Base-by-base conservation (phyloP, 805 yeast species). In the Wickerhamiella vanderwaltii region DNA sequence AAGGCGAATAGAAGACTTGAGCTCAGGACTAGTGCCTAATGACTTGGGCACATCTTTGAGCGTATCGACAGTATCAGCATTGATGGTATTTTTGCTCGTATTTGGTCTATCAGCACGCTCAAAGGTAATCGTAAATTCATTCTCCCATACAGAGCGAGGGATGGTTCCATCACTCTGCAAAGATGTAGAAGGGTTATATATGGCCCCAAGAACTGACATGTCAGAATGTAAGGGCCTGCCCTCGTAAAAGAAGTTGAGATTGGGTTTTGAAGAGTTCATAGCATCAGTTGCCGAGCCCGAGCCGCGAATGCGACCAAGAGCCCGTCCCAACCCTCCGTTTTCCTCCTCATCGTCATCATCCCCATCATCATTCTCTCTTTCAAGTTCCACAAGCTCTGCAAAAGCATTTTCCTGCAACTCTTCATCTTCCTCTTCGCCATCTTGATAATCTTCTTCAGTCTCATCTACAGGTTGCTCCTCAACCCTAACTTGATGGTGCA, bases 121-220 rank as follows among this genome's bases (percentile, higher is more conserved):
- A 55, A 65, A 79, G 6, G 66, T 63, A 9, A 79, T 64, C 1
- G 61, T 63, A 47, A 77, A 87, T 3, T 68, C 59, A 4, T 61
- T 65, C 3, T 64, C 55, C 88, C 93, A 83, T 13, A 84, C 17
- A 5, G 33, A 13, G 6, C 43, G 40, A 9, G 48, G 48, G 9
- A 45, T 24, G 15, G 39, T 35, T 9, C 22, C 7, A 18, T 41
- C 47, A 9, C 41, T 43, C 3, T 38, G 39, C 3, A 13, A 18
- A 9, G 19, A 17, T 7, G 33, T 29, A 11, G 29, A 18, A 3
- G 41, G 38, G n/a, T 31, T 30, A 28, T 29, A 41, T 4, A 46
- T 34, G 9, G 48, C 48, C 4, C 46, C 46, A 2, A 46, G 25
- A 7, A 46, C 35, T 3, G 45, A 34, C 45, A 40, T 38, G 22